phyloP scores from a whole-genome alignment of 306 rosid species.

The Prunus mume region DNA sequence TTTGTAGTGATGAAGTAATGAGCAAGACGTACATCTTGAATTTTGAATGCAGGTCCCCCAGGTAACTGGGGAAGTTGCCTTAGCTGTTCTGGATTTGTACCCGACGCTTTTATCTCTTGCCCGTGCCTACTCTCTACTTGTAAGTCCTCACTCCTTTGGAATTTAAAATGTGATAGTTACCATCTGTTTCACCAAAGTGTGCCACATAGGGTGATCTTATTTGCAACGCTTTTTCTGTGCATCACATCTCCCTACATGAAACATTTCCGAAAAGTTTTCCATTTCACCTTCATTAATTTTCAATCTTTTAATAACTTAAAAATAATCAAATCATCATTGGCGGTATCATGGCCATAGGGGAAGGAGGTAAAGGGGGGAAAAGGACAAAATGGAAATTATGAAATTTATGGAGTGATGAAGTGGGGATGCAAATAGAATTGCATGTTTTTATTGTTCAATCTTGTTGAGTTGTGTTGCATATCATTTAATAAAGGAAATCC shows the following conservation, averaged over 20 bases:
- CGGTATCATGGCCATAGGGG: neutral
- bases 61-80: constrained; percentile 90
- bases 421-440: no score
- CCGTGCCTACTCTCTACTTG: constrained; percentile 65
- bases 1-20: neutral
- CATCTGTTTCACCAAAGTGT: neutral
- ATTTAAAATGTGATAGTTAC: neutral
- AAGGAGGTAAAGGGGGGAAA: neutral
- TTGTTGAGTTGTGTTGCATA: neutral
- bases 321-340: neutral
- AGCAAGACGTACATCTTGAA: neutral
- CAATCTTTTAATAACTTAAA: neutral
- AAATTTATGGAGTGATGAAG: no score
- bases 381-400: no score
- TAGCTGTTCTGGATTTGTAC: constrained; percentile 77
- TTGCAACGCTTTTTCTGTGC: no score
- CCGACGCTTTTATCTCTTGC: constrained; percentile 80
- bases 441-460: neutral
- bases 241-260: neutral
- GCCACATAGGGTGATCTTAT: neutral
- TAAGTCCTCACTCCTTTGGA: constrained; percentile 37
- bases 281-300: neutral
- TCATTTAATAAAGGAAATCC: no score
- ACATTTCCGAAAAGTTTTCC: neutral
- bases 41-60: constrained; percentile 70